Percentiles rank a stretch among this genome's conserved stretches.
These are phyloP conservation scores for Dioszegia aurantiaca DNA, from an alignment of 768 basidiomycete species.

Conservation along the genomic window DNA sequence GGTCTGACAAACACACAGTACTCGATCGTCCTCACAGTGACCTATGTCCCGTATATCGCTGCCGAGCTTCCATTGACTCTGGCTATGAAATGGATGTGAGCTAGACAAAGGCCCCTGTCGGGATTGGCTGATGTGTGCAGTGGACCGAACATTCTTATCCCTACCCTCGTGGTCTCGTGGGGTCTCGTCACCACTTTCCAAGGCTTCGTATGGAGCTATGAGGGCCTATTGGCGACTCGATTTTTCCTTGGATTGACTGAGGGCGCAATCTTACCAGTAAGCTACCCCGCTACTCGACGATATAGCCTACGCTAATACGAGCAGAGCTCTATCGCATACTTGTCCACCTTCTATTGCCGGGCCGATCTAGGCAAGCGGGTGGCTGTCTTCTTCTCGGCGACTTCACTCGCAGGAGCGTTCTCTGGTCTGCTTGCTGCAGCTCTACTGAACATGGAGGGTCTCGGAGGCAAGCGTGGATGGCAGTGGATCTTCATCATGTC, in stretches of 20 bases:
- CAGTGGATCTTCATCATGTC: slow-evolving; percentile 39
- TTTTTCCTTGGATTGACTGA: slow-evolving; percentile 43
- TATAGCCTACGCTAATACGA: not conserved
- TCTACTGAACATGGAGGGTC: slow-evolving; percentile 42
- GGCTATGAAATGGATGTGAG: slow-evolving; percentile 56
- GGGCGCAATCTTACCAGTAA: slow-evolving; percentile 42
- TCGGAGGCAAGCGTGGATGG: slow-evolving; percentile 52
- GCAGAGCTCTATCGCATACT: slow-evolving; percentile 36
- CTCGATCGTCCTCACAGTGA: slow-evolving; percentile 51
- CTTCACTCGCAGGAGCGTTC: slow-evolving; percentile 43
- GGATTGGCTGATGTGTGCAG: slow-evolving; percentile 37
- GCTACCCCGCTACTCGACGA: too few relatives aligned
- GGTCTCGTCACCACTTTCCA: slow-evolving; percentile 66
- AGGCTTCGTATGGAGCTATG: slow-evolving; percentile 42
- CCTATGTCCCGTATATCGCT: slow-evolving; percentile 56
- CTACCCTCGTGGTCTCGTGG: slow-evolving; percentile 65
- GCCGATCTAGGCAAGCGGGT: slow-evolving; percentile 41
- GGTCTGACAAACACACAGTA: slow-evolving; percentile 55
- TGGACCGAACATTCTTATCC: slow-evolving; percentile 65
- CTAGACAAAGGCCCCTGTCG: not conserved
- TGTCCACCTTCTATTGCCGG: slow-evolving; percentile 39
- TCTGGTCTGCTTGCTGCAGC: slow-evolving; percentile 55
- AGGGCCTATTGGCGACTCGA: slow-evolving; percentile 37
- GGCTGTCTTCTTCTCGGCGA: slow-evolving; percentile 45
- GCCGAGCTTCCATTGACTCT: slow-evolving; percentile 66